Evolutionary conservation across 2,329 filamentous ascomycete species (phyloP).

Genomic region (Fusarium chlamydosporum): DNA sequence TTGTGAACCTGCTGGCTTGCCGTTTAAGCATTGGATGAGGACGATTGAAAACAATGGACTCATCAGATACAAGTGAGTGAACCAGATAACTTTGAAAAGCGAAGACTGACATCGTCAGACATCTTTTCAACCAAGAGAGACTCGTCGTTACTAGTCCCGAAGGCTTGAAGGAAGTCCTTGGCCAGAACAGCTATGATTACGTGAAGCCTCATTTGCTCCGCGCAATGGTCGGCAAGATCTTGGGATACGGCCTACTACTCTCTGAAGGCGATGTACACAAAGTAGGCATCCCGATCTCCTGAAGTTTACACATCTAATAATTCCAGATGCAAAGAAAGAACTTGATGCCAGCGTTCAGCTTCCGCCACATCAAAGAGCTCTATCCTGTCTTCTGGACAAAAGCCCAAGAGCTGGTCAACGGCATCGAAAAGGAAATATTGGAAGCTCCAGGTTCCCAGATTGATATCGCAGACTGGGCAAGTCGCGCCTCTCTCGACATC

Average conservation of each 20-base stretch:
- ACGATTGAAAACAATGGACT: slow-evolving; percentile 42
- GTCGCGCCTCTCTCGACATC: slow-evolving; percentile 53
- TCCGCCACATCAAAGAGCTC: slow-evolving; percentile 38
- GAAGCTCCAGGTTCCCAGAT: neutral
- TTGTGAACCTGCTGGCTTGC: slow-evolving; percentile 32
- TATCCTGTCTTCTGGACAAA: slow-evolving; percentile 39
- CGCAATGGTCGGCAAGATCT: slow-evolving; percentile 36
- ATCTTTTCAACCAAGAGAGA: slow-evolving; percentile 39
- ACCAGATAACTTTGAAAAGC: accelerated
- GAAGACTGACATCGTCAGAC: neutral
- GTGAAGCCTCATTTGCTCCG: slow-evolving; percentile 39
- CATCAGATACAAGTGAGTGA: slow-evolving; percentile 30
- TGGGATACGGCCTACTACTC: slow-evolving; percentile 15
- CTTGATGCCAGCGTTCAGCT: slow-evolving; percentile 43
- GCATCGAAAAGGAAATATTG: slow-evolving; percentile 13
- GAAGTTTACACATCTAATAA: neutral
- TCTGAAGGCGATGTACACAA: slow-evolving; percentile 39
- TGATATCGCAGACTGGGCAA: slow-evolving; percentile 40
- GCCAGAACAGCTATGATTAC: slow-evolving; percentile 36
- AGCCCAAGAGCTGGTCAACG: slow-evolving; percentile 25
- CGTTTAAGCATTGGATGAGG: slow-evolving; percentile 32
- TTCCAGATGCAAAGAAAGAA: slow-evolving; percentile 37
- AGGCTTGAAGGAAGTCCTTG: slow-evolving; percentile 33
- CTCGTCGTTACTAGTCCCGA: slow-evolving; percentile 28
- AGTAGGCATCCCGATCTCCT: accelerated